Evolutionary conservation across 371 early-diverging fungal species (phyloP).

Genomic region (Mortierella sp.): DNA sequence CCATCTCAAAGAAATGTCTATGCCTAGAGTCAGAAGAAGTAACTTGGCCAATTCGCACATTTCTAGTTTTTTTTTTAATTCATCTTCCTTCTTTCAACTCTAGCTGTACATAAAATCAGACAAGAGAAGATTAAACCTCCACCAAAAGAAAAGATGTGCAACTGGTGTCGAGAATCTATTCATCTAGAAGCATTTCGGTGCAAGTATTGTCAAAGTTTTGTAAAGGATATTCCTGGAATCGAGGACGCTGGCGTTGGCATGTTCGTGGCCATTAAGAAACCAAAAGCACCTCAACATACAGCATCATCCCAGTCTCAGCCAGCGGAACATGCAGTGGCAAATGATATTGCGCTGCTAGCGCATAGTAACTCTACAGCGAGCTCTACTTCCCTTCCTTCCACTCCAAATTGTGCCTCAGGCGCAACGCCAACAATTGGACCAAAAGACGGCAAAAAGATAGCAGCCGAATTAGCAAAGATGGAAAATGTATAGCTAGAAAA

Average conservation of each 20-base stretch:
- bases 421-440: constrained; percentile 16
- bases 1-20: not conserved
- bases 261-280: constrained; percentile 34
- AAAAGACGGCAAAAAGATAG: constrained; percentile 26
- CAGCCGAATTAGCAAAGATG: constrained; percentile 8
- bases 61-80: no score
- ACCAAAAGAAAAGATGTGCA: constrained; percentile 34
- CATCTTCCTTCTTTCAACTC: not conserved
- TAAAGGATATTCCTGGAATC: constrained; percentile 40
- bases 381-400: not conserved
- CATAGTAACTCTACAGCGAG: not conserved
- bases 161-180: constrained; percentile 39
- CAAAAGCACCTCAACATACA: not conserved
- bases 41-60: not conserved
- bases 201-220: constrained; percentile 39
- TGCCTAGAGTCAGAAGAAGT: not conserved
- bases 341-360: not conserved
- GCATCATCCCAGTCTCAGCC: not conserved
- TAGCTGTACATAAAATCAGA: constrained; percentile 36
- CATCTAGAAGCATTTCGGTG: constrained; percentile 39
- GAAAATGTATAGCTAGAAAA: not conserved
- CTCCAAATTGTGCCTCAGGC: not conserved
- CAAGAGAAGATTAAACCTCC: constrained; percentile 35
- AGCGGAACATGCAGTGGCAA: not conserved
- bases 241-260: constrained; percentile 35